Percentiles rank a stretch among this genome's conserved stretches.
These are phyloP conservation scores for Sanguinoderma infundibulare DNA, from an alignment of 1,284 basidiomycete species.

Conservation along the genomic window DNA sequence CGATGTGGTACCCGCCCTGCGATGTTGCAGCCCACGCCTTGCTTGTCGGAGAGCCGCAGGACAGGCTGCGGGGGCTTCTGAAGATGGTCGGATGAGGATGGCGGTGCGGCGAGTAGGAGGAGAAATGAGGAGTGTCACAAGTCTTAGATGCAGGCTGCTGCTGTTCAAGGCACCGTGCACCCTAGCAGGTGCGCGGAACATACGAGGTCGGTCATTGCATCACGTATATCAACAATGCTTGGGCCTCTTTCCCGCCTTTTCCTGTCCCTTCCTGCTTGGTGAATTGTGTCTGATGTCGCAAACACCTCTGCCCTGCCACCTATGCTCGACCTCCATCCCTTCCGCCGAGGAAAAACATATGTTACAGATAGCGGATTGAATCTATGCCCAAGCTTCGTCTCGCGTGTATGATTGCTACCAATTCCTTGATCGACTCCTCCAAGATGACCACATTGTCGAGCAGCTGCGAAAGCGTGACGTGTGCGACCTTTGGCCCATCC, in stretches of 20 bases:
- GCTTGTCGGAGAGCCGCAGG: too few species aligned
- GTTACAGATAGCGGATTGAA: slow-evolving; percentile 72
- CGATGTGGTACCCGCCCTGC: too few species aligned
- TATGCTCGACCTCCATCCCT: too few species aligned
- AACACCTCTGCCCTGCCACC: background rate
- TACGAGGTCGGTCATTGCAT: slow-evolving; percentile 21
- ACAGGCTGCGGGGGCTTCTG: too few species aligned
- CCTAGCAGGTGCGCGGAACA: too few species aligned
- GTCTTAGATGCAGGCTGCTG: too few species aligned
- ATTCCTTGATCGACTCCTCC: slow-evolving; percentile 95
- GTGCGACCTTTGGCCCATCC: slow-evolving; percentile 35
- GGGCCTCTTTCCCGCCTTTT: background rate
- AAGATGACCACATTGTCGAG: slow-evolving; percentile 95
- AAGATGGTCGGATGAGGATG: too few species aligned
- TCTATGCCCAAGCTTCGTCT: slow-evolving; percentile 89
- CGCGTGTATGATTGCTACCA: slow-evolving; percentile 87
- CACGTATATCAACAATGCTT: slow-evolving; percentile 16
- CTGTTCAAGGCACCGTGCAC: too few species aligned
- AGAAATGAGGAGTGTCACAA: too few species aligned
- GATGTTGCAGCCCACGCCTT: too few species aligned
- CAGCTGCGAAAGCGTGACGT: slow-evolving; percentile 79
- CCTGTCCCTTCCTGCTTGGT: background rate
- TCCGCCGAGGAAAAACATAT: slow-evolving; percentile 6
- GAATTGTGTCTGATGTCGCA: background rate
- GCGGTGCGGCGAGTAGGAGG: too few species aligned